Base-by-base conservation (phyloP, 306 rosid genomes). In the Inga laurina region DNA sequence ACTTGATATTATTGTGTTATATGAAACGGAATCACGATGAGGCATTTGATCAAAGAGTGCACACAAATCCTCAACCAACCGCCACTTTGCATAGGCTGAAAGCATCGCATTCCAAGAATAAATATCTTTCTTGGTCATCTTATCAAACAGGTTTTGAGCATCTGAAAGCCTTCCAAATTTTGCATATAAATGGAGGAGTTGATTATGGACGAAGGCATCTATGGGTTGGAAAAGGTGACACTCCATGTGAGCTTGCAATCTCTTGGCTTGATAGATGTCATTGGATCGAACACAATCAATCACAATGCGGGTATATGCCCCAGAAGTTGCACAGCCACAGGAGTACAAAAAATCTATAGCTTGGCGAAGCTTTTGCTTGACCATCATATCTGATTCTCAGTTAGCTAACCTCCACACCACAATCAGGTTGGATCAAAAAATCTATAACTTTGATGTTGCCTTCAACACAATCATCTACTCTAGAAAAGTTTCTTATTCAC, bases 211-310 rank as follows among this genome's bases (percentile, higher is more conserved):
- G 65, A 93, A 91, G 44, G 93, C 74, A 64, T 86, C 86, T 10
- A 68, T 22, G 59, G 94, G 89, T 79, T 85, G 90, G 72, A 92
- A 89, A 61, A 87, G 86, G 88, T 91, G 82, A 81, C 72, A 82
- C 16, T 89, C 91, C 92, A 92, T 92, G 89, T 91, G 94, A 65
- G 91, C 88, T 64, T 91, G 91, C 81, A 91, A 65, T 82, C 91
- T 86, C 90, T 87, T 91, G 46, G 90, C 93, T 85, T 90, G 92
- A 56, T 71, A 62, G 69, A 88, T 84, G 72, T 90, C 90, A 61
- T 82, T 88, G 69, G 91, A 80, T 69, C 85, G 92, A 82, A 85
- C 91, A 75, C 97, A 92, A 39, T 87, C 86, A 77, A 92, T 91
- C 44, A 89, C 82, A 32, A 91, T 88, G 43, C 86, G 88, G 21